These are phyloP conservation scores for Camillea tinctor DNA, from an alignment of 2,329 filamentous ascomycete species.

Conservation along the genomic window DNA sequence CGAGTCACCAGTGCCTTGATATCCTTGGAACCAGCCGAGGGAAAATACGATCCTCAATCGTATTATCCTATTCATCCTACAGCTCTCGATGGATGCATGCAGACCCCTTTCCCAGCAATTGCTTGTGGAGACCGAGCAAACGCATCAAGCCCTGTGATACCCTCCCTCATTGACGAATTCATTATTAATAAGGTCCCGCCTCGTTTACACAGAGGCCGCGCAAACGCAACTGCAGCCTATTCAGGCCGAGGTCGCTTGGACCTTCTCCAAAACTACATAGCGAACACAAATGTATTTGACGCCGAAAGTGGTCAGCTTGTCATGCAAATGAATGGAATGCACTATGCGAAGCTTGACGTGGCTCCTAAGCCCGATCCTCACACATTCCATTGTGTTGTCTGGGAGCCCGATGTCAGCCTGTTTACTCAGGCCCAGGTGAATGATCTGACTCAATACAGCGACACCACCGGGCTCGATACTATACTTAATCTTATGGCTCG, in stretches of 20 bases:
- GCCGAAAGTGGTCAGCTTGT: slow-evolving; percentile 17
- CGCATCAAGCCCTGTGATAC: slow-evolving; percentile 14
- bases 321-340: slow-evolving; percentile 21
- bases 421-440: slow-evolving; percentile 7
- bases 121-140: slow-evolving; percentile 11
- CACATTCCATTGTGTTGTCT: slow-evolving; percentile 14
- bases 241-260: slow-evolving; percentile 16
- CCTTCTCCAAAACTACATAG: slow-evolving; percentile 6
- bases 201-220: neutral
- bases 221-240: neutral
- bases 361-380: slow-evolving; percentile 22
- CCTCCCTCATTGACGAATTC: slow-evolving; percentile 8
- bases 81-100: slow-evolving; percentile 22
- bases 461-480: slow-evolving; percentile 4
- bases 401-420: slow-evolving; percentile 24
- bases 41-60: slow-evolving; percentile 20
- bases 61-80: slow-evolving; percentile 27
- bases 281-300: slow-evolving; percentile 14
- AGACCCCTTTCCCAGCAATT: slow-evolving; percentile 12
- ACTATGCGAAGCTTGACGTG: slow-evolving; percentile 20
- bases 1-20: slow-evolving; percentile 10
- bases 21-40: slow-evolving; percentile 16
- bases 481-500: slow-evolving; percentile 36
- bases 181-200: slow-evolving; percentile 13
- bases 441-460: slow-evolving; percentile 2